A percentile compares a stretch with the other conserved stretches of the same genome.
These are phyloP conservation scores for Leishmania amazonensis DNA, from an alignment of 208 protist genomes.

Conservation along the genomic window DNA sequence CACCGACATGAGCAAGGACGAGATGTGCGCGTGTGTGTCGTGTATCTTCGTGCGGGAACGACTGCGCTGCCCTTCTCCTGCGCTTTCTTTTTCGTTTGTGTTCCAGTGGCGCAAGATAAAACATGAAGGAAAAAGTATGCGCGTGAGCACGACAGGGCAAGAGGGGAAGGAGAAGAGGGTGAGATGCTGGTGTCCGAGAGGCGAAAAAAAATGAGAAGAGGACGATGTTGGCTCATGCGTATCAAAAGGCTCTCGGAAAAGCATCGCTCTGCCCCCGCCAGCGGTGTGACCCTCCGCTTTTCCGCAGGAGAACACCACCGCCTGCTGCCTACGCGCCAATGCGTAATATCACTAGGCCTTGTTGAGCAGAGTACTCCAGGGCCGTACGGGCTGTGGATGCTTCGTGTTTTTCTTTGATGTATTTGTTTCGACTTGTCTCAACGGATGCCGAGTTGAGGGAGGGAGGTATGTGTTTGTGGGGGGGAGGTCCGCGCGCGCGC, in stretches of 20 bases:
- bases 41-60: background rate
- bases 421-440: background rate
- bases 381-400: background rate
- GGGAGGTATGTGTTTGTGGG: too few relatives aligned
- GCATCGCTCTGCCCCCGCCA: background rate
- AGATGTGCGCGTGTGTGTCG: background rate
- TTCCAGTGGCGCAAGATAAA: background rate
- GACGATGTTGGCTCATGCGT: background rate
- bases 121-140: background rate
- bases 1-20: slow-evolving; percentile 45
- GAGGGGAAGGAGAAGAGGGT: background rate
- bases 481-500: background rate
- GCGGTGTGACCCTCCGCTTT: background rate
- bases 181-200: background rate
- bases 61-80: background rate
- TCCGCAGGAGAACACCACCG: background rate
- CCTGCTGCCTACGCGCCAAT: background rate
- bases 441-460: background rate
- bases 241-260: background rate
- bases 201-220: background rate
- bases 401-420: background rate
- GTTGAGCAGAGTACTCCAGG: background rate
- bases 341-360: background rate
- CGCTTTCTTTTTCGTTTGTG: too few relatives aligned
- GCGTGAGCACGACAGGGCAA: background rate